Percentiles rank a stretch among this genome's conserved stretches.
These are phyloP conservation scores for Sporothrix brasiliensis DNA, from an alignment of 2,329 filamentous ascomycete species.

Conservation along the genomic window DNA sequence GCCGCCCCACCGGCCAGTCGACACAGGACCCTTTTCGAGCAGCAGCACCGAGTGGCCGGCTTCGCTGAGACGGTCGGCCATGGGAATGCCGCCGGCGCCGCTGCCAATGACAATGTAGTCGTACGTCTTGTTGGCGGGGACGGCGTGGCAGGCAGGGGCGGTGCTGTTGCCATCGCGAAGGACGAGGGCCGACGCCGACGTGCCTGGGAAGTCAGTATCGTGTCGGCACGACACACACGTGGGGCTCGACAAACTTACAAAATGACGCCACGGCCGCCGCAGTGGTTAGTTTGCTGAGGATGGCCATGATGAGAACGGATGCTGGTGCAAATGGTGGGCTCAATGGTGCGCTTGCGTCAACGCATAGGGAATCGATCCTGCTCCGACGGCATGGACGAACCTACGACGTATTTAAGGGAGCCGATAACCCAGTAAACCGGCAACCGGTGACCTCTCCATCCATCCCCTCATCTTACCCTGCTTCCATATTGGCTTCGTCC, in stretches of 20 bases:
- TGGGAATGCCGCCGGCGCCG: conserved; percentile 63
- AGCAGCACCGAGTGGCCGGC: conserved; percentile 67
- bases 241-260: not conserved
- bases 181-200: not conserved
- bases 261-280: conserved; percentile 21
- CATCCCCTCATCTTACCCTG: not conserved
- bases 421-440: no score
- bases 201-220: not conserved
- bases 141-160: not conserved
- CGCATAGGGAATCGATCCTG: no score
- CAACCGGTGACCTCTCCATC: no score
- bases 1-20: conserved; percentile 67
- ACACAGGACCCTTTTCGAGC: conserved; percentile 62
- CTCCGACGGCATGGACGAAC: no score
- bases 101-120: conserved; percentile 67
- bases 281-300: conserved; percentile 14
- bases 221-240: not conserved
- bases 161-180: conserved; percentile 16
- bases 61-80: conserved; percentile 66
- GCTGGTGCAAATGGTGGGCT: not conserved
- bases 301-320: conserved; percentile 5
- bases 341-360: not conserved
- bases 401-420: no score
- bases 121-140: conserved; percentile 42
- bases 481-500: not conserved